Conservation (phyloP, 1,284 basidiomycete genomes). For the Afroboletus lepidellus region DNA sequence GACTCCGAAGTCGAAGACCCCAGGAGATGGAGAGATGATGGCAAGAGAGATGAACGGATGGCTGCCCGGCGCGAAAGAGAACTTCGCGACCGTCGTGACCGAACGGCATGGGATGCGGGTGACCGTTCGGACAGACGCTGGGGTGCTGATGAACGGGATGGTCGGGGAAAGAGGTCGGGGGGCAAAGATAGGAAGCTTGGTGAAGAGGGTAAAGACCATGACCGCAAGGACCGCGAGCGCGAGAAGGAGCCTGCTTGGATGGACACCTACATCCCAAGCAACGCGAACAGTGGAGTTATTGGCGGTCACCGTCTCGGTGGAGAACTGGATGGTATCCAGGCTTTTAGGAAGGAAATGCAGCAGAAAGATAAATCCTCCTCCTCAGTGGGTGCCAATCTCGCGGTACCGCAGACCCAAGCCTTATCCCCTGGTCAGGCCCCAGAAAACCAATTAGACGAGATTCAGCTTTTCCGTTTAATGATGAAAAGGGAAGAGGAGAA, state of each 20-base stretch:
- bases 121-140: slow-evolving; percentile 51
- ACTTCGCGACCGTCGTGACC: slow-evolving; percentile 45
- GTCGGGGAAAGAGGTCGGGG: slow-evolving; percentile 52
- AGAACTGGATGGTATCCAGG: slow-evolving; percentile 83
- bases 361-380: slow-evolving; percentile 58
- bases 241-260: slow-evolving; percentile 91
- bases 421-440: slow-evolving; percentile 22
- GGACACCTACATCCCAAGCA: slow-evolving; percentile 77
- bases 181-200: slow-evolving; percentile 57
- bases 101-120: slow-evolving; percentile 40
- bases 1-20: slow-evolving; percentile 58
- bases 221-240: slow-evolving; percentile 56
- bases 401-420: slow-evolving; percentile 30
- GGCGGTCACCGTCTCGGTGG: slow-evolving; percentile 54
- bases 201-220: slow-evolving; percentile 58
- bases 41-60: slow-evolving; percentile 71
- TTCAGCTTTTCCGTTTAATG: slow-evolving; percentile 81
- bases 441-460: slow-evolving; percentile 67
- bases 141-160: slow-evolving; percentile 63
- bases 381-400: slow-evolving; percentile 6
- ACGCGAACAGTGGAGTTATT: slow-evolving; percentile 56
- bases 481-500: slow-evolving; percentile 83
- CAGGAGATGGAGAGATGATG: slow-evolving; percentile 74
- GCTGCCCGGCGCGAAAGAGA: slow-evolving; percentile 56
- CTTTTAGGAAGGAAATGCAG: slow-evolving; percentile 86